These are phyloP conservation scores for Talaromyces sp. DNA, from an alignment of 2,329 filamentous ascomycete species.

Conservation along the genomic window DNA sequence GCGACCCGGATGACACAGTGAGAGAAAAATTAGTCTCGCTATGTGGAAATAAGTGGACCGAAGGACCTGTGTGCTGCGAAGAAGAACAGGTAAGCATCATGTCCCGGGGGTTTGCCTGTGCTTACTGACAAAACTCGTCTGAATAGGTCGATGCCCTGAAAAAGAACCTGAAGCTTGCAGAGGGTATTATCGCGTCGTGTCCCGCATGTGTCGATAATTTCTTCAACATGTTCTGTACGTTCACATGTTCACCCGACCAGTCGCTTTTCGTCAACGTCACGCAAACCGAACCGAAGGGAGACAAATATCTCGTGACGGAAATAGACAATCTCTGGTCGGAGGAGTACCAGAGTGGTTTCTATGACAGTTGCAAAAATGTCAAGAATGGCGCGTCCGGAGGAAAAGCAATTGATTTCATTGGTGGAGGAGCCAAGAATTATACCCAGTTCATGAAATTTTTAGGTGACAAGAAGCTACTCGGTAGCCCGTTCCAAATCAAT, in stretches of 20 bases:
- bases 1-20: conserved; percentile 64
- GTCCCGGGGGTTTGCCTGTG: not conserved
- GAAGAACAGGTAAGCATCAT: conserved; percentile 59
- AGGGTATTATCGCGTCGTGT: conserved; percentile 84
- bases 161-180: conserved; percentile 78
- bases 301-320: conserved; percentile 70
- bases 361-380: conserved; percentile 96
- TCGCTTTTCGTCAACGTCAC: conserved; percentile 94
- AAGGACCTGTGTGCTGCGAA: conserved; percentile 79
- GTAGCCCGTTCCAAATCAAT: conserved; percentile 98
- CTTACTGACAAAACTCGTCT: conserved; percentile 17
- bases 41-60: conserved; percentile 81
- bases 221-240: conserved; percentile 96
- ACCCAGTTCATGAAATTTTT: conserved; percentile 82
- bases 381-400: conserved; percentile 94
- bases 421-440: conserved; percentile 89
- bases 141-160: conserved; percentile 69
- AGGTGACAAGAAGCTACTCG: conserved; percentile 81
- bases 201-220: conserved; percentile 98
- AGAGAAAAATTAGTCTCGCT: conserved; percentile 75
- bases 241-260: conserved; percentile 96
- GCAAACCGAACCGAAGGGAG: conserved; percentile 53
- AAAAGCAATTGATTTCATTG: conserved; percentile 92
- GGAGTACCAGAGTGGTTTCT: conserved; percentile 81
- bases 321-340: conserved; percentile 84